phyloP scores from a whole-genome alignment of 768 basidiomycete species.

The Imleria badia region DNA sequence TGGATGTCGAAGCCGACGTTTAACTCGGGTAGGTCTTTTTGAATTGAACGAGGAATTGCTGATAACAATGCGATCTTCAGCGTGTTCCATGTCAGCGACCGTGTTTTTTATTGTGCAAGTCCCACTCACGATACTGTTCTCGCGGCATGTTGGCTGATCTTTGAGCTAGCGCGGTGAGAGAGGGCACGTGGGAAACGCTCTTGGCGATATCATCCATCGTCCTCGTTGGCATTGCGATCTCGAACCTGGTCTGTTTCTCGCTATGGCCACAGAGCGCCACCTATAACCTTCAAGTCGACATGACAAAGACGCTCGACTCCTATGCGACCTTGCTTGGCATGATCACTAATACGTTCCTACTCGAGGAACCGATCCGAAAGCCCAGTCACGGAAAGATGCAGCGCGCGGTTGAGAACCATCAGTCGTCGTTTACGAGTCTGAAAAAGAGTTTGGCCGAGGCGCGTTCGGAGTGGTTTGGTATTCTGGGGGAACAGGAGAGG shows the following conservation, averaged over 20 bases:
- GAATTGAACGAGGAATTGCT: background rate
- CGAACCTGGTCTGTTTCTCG: slow-evolving; percentile 80
- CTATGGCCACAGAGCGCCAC: slow-evolving; percentile 89
- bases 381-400: slow-evolving; percentile 65
- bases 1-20: slow-evolving; percentile 90
- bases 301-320: slow-evolving; percentile 82
- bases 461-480: slow-evolving; percentile 71
- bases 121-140: background rate
- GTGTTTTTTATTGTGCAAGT: slow-evolving; percentile 80
- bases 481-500: slow-evolving; percentile 24
- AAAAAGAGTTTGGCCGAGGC: slow-evolving; percentile 87
- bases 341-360: slow-evolving; percentile 81
- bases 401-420: slow-evolving; percentile 80
- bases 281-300: slow-evolving; percentile 75
- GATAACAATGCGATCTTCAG: slow-evolving; percentile 34
- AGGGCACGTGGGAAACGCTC: slow-evolving; percentile 78
- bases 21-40: slow-evolving; percentile 63
- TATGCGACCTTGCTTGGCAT: slow-evolving; percentile 84
- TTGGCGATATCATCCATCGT: slow-evolving; percentile 77
- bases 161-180: slow-evolving; percentile 69
- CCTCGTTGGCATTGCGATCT: slow-evolving; percentile 68
- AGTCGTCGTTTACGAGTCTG: slow-evolving; percentile 85
- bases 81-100: slow-evolving; percentile 83
- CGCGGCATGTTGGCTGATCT: background rate
- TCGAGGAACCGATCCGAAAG: slow-evolving; percentile 64